phyloP scores from a whole-genome alignment of 148 eudicot species.

The Cornus controversa region DNA sequence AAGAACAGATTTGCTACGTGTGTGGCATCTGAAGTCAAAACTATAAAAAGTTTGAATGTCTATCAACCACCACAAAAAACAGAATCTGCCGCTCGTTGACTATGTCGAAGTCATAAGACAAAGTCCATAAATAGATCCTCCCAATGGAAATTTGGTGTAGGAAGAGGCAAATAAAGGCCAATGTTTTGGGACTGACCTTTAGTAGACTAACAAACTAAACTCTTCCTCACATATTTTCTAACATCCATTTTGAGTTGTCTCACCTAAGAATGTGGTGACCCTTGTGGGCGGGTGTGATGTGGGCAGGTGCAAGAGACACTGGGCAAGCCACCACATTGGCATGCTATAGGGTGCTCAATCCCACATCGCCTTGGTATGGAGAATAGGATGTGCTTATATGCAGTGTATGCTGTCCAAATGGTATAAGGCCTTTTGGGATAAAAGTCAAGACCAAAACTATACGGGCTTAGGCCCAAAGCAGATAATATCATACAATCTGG shows the following conservation, averaged over 20 bases:
- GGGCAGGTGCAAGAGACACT: too few relatives aligned
- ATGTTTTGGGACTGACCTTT: neutral
- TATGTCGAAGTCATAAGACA: slow-evolving; percentile 12
- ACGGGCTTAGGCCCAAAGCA: too few relatives aligned
- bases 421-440: too few relatives aligned
- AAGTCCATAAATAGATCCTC: slow-evolving; percentile 11
- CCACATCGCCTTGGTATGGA: too few relatives aligned
- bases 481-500: too few relatives aligned
- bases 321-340: too few relatives aligned
- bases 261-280: too few relatives aligned
- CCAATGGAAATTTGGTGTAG: neutral
- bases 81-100: slow-evolving; percentile 1
- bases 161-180: slow-evolving; percentile 3
- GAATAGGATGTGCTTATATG: too few relatives aligned
- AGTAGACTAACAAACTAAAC: neutral
- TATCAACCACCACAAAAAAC: slow-evolving; percentile 14
- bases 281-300: too few relatives aligned
- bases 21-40: neutral
- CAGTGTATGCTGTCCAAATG: too few relatives aligned
- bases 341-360: too few relatives aligned
- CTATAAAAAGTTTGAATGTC: slow-evolving; percentile 13
- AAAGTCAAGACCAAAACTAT: too few relatives aligned
- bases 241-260: neutral
- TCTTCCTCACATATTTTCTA: neutral
- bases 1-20: neutral